Evolutionary conservation across 176 grass and related monocot genomes (phyloP).

Genomic region (Cenchrus americanus): DNA sequence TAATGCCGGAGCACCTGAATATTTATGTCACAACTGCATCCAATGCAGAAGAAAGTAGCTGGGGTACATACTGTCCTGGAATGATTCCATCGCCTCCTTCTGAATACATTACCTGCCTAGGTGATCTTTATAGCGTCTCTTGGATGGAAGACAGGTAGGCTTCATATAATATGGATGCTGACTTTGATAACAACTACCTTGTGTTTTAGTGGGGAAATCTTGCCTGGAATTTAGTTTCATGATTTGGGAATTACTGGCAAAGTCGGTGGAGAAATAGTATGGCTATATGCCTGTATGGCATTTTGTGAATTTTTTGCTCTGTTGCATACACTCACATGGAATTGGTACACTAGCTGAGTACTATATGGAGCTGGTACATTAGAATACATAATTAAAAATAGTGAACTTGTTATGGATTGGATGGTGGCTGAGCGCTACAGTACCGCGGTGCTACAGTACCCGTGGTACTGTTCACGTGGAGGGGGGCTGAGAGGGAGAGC

Average conservation of each 20-base stretch:
- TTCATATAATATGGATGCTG: not conserved
- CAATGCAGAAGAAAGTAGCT: conserved; percentile 80
- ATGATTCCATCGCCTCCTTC: conserved; percentile 61
- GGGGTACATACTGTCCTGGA: conserved; percentile 88
- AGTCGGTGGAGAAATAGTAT: not conserved
- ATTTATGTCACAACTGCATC: conserved; percentile 89
- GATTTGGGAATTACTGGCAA: not conserved
- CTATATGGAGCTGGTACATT: not conserved
- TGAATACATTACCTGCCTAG: conserved; percentile 77
- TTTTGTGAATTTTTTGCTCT: not conserved
- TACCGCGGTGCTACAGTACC: too few species aligned
- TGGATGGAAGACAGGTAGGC: conserved; percentile 98
- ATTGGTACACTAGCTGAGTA: not conserved
- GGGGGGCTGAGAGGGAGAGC: too few species aligned
- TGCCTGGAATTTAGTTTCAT: not conserved
- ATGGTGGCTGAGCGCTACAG: too few species aligned
- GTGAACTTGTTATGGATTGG: too few species aligned
- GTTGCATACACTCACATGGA: not conserved
- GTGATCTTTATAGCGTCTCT: conserved; percentile 88
- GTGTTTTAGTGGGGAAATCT: not conserved
- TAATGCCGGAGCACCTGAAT: conserved; percentile 77
- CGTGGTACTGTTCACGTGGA: too few species aligned
- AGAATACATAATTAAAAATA: not conserved
- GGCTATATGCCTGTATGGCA: not conserved
- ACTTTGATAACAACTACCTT: not conserved